Base-by-base conservation (phyloP, 495 filamentous ascomycete genomes). In the Tuber indicum region DNA sequence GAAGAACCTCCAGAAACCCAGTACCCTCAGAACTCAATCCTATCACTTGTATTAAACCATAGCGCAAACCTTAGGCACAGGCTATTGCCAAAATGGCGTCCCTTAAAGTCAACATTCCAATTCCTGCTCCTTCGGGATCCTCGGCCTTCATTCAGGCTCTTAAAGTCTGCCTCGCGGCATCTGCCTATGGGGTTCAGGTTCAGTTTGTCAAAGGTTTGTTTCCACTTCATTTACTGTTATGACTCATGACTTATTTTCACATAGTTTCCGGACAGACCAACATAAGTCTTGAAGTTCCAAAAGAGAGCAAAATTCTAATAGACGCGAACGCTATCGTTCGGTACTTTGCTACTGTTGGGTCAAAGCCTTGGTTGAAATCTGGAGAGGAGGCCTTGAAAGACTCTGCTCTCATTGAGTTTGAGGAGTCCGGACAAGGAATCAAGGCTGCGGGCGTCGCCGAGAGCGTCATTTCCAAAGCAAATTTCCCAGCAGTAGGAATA, bases 271-370 rank as follows among this genome's bases (percentile, higher is more conserved):
- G 83, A 16, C 81, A 83, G 72, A 62, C 49, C 19, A 73, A 47
- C 70, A 76, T 83, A 52, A 78, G 73, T 39, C 75, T 84, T 16
- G 83, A 84, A 72, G 17, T 58, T 36, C 81, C 77, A 19, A 79
- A 75, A 21, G 83, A 84, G 26, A 80, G 83, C 45, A 84, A 84
- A 52, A 43, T 32, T 42, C 70, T 84, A 42, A 82, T 84, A 26
- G 83, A 84, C 45, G 78, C 75, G 74, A 84, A 84, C 75, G 75
- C 83, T 44, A 84, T 84, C 74, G 83, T 84, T 17, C 83, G 83
- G 72, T 84, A 83, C 71, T 78, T 82, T 75, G 74, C 81, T 21
- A 62, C 72, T 36, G 49, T 76, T 26, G 77, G 82, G 72, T 76
- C 76, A 72, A 79, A 74, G 19, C 81, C 79, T 39, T 83, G 81